phyloP scores from a whole-genome alignment of 768 basidiomycete species.

The Postia placenta region DNA sequence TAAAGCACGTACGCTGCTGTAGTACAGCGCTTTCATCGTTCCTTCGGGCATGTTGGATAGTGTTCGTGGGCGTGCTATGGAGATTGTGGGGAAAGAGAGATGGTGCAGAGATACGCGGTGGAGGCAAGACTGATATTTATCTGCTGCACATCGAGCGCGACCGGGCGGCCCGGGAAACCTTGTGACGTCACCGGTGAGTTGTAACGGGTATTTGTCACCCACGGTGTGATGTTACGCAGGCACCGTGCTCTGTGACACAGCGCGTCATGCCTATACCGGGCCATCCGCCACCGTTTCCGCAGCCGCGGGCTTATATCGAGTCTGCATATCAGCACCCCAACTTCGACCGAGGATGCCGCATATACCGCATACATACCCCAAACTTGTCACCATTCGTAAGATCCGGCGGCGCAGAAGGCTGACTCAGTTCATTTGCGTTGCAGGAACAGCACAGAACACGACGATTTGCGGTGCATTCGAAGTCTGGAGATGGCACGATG shows the following conservation, averaged over 20 bases:
- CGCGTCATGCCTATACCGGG: conserved; percentile 3
- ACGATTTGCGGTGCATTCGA: too few species aligned
- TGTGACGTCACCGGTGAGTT: neutral
- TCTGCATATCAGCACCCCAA: conserved; percentile 5
- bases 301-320: neutral
- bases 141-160: conserved; percentile 4
- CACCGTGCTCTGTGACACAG: conserved; percentile 1
- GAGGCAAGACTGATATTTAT: conserved; percentile 16
- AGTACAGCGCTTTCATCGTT: conserved; percentile 74
- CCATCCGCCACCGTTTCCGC: conserved; percentile 1
- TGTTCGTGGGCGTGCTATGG: neutral
- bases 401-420: too few species aligned
- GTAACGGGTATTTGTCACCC: neutral
- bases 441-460: too few species aligned
- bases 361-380: too few species aligned
- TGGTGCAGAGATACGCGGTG: conserved; percentile 5
- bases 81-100: conserved; percentile 4
- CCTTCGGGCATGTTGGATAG: conserved; percentile 41
- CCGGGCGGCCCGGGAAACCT: too few species aligned
- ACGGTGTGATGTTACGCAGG: neutral
- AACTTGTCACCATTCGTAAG: too few species aligned
- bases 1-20: conserved; percentile 44
- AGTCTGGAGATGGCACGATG: too few species aligned
- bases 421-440: too few species aligned
- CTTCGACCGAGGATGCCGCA: neutral